Evolutionary conservation across 257 asterid genomes (phyloP).

Genomic region (Prunella vulgaris): DNA sequence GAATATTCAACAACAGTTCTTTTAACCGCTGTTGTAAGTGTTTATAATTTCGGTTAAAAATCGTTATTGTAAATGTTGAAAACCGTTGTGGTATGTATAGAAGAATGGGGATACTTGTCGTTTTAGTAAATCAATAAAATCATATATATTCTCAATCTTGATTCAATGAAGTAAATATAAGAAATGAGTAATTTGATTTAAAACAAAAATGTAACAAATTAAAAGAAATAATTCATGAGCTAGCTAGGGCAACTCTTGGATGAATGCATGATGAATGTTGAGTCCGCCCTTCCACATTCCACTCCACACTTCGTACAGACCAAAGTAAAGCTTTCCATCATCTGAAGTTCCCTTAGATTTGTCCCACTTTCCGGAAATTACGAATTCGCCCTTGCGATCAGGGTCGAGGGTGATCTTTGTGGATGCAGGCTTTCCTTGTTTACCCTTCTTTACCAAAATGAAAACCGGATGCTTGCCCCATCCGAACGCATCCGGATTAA

Average conservation of each 20-base stretch:
- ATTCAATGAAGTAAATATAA: background rate
- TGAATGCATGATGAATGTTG: conserved; percentile 26
- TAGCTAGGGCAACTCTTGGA: background rate
- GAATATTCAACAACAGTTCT: too few relatives aligned
- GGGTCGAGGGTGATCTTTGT: conserved; percentile 8
- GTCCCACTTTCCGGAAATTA: background rate
- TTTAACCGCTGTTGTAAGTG: too few relatives aligned
- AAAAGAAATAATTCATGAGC: background rate
- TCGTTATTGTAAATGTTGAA: too few relatives aligned
- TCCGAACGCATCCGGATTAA: conserved; percentile 49
- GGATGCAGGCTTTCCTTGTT: conserved; percentile 20
- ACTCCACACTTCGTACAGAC: conserved; percentile 52
- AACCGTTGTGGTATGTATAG: too few relatives aligned
- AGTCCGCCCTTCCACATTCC: conserved; percentile 69
- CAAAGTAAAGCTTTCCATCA: conserved; percentile 29
- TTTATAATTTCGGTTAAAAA: too few relatives aligned
- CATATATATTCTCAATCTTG: background rate
- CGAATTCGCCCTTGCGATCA: background rate
- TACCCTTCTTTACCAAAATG: conserved; percentile 47
- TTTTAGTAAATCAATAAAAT: too few relatives aligned
- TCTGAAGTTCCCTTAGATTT: background rate
- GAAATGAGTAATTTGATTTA: background rate
- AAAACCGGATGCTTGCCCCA: conserved; percentile 41
- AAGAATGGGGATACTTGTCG: too few relatives aligned
- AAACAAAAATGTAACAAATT: too few relatives aligned